phyloP scores from a whole-genome alignment of 2,329 filamentous ascomycete genomes.

The Stagonosporopsis rhizophila region DNA sequence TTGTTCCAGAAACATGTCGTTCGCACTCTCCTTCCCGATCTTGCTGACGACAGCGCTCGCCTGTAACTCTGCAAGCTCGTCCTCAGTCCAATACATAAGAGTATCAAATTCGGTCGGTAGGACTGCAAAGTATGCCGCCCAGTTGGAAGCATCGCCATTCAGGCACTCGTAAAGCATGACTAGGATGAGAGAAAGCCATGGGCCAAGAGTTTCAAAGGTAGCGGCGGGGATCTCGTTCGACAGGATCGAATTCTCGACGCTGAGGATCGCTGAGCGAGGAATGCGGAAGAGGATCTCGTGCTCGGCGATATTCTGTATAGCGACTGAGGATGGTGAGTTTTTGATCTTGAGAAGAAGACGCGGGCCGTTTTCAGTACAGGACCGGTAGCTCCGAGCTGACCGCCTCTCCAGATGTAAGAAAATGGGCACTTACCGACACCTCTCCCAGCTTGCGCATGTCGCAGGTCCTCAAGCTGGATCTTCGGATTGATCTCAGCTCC shows the following conservation, averaged over 20 bases:
- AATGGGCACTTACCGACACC: conserved; percentile 64
- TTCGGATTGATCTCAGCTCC: conserved; percentile 65
- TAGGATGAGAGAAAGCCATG: conserved; percentile 70
- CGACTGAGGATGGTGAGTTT: conserved; percentile 62
- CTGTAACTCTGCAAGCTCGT: conserved; percentile 75
- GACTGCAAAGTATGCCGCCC: conserved; percentile 80
- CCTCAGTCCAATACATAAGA: conserved; percentile 84
- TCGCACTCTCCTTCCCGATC: conserved; percentile 76
- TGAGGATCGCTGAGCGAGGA: conserved; percentile 74
- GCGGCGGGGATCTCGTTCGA: conserved; percentile 57
- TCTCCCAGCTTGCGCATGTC: conserved; percentile 63
- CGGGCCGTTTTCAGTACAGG: too few relatives aligned
- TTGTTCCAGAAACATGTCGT: conserved; percentile 69
- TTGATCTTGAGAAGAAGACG: neutral
- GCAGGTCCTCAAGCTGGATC: conserved; percentile 65
- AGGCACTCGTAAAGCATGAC: conserved; percentile 80
- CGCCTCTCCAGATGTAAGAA: conserved; percentile 2
- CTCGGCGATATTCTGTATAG: conserved; percentile 70
- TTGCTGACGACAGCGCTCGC: conserved; percentile 78
- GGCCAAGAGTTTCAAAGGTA: conserved; percentile 49
- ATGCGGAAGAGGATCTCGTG: conserved; percentile 84
- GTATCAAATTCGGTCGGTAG: conserved; percentile 78
- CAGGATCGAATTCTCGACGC: conserved; percentile 74
- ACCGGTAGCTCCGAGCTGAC: neutral
- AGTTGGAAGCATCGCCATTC: conserved; percentile 66